These are phyloP conservation scores for Fusarium devonianum DNA, from an alignment of 2,329 filamentous ascomycete genomes.

Conservation along the genomic window DNA sequence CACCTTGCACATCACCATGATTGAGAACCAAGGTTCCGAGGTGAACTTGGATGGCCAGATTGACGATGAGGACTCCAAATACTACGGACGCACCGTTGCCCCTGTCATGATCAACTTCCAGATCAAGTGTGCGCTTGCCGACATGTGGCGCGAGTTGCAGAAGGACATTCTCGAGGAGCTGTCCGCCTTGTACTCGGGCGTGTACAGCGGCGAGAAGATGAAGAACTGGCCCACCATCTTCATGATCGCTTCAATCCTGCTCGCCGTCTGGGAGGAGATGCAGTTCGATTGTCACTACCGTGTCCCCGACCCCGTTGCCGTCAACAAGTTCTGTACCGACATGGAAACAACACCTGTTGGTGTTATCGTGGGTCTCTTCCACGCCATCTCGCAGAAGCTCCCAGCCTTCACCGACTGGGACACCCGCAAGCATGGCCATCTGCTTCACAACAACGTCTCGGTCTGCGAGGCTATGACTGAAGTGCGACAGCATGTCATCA, in stretches of 20 bases:
- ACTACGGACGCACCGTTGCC: constrained; percentile 86
- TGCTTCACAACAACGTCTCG: constrained; percentile 88
- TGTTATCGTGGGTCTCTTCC: constrained; percentile 95
- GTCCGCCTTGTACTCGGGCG: constrained; percentile 91
- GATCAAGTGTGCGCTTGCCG: constrained; percentile 95
- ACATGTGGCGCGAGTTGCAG: constrained; percentile 97
- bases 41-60: constrained; percentile 82
- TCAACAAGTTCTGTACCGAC: constrained; percentile 93
- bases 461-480: constrained; percentile 97
- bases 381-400: constrained; percentile 96
- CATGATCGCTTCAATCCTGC: constrained; percentile 90
- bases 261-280: constrained; percentile 98
- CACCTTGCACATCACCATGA: constrained; percentile 92
- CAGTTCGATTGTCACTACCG: constrained; percentile 98
- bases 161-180: constrained; percentile 96
- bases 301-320: constrained; percentile 80
- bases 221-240: constrained; percentile 99
- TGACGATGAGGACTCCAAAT: constrained; percentile 84
- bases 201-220: constrained; percentile 95
- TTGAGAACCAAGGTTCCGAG: constrained; percentile 86
- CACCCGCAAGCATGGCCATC: constrained; percentile 85
- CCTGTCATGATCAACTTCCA: constrained; percentile 99
- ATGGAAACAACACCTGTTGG: constrained; percentile 97
- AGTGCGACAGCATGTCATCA: constrained; percentile 88
- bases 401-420: constrained; percentile 95